Evolutionary conservation across 2,329 filamentous ascomycete genomes (phyloP).

Genomic region (Ilyonectria robusta): DNA sequence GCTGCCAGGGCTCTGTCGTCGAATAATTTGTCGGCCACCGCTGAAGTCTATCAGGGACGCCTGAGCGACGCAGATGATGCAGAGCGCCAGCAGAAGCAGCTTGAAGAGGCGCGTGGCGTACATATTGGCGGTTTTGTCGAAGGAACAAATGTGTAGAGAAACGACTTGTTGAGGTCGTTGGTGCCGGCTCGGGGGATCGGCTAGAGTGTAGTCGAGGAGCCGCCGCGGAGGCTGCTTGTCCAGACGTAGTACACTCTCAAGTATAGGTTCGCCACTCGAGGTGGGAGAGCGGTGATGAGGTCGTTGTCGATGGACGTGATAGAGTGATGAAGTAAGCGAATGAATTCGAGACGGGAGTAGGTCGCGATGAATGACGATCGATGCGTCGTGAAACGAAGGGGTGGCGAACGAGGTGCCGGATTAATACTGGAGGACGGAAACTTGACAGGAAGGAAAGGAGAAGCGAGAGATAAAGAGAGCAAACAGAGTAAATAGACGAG

Average conservation of each 20-base stretch:
- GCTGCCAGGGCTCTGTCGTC: conserved; percentile 40
- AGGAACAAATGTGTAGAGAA: background rate
- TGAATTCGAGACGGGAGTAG: conserved; percentile 13
- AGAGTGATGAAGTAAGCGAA: conserved; percentile 22
- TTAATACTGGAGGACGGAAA: conserved; percentile 14
- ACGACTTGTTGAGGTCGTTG: conserved; percentile 3
- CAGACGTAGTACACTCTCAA: conserved; percentile 1
- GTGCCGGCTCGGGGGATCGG: conserved; percentile 5
- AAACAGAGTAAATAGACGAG: conserved; percentile 31
- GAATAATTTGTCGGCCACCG: conserved; percentile 36
- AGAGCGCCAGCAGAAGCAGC: conserved; percentile 65
- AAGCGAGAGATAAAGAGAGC: conserved; percentile 11
- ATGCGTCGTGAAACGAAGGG: conserved; percentile 21
- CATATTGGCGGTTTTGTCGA: conserved; percentile 54
- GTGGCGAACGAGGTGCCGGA: conserved; percentile 14
- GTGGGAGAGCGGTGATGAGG: background rate
- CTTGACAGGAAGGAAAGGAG: conserved; percentile 14
- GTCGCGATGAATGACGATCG: conserved; percentile 18
- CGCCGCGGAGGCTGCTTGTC: conserved; percentile 1
- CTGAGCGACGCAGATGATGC: conserved; percentile 62
- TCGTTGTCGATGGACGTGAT: background rate
- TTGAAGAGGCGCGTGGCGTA: conserved; percentile 61
- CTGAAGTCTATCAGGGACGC: conserved; percentile 53
- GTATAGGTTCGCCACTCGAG: conserved; percentile 13
- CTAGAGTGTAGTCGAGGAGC: conserved; percentile 5